Evolutionary conservation across 164 flowering plant genomes (phyloP), one percentile per base, ranked within the genome.

Genomic region (Kalanchoe fedtschenkoi): DNA sequence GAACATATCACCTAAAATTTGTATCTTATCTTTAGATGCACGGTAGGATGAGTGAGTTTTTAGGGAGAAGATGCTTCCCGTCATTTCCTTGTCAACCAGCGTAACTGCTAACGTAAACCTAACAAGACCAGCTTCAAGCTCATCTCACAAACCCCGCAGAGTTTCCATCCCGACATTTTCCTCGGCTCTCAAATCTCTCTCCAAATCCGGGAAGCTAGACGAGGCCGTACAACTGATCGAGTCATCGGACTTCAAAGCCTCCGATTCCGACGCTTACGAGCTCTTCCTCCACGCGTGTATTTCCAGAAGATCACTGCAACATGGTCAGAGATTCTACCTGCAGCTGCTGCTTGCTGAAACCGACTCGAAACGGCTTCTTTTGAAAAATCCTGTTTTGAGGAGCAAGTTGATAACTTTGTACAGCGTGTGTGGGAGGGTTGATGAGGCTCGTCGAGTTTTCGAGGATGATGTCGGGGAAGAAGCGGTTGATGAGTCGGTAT

Each of bases 361-460:
- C 35, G 33, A 56, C 5, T 6, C 28, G 26, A 35, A 17, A 14
- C 5, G 28, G 19, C 13, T 7, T 9, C 62, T 73, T 13, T 71
- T 75, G 62, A 44, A 22, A 14, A 59, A 66, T 35, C 75, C 76
- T 57, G 62, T 41, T 8, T 19, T 80, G 19, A 67, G 44, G 32
- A 59, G 69, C 70, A 77, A 75, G 65, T 62, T 80, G 38, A 74
- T 80, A 47, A 80, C 83, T 16, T 70, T 77, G 43, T 80, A 51
- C 71, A 67, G 77, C 2, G 67, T 66, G 59, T 76, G 80, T 26
- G 76, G 80, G 61, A 51, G 55, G 44, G 39, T 79, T 11, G 70
- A 70, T 21, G 74, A 71, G 32, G 81, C 81, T 24, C 70, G 76
- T 37, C 68, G 61, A 15, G 65, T 75, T 34, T 80, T 80, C 32